These are phyloP conservation scores for Pulveroboletus ravenelii DNA, from an alignment of 768 basidiomycete species.

Conservation along the genomic window DNA sequence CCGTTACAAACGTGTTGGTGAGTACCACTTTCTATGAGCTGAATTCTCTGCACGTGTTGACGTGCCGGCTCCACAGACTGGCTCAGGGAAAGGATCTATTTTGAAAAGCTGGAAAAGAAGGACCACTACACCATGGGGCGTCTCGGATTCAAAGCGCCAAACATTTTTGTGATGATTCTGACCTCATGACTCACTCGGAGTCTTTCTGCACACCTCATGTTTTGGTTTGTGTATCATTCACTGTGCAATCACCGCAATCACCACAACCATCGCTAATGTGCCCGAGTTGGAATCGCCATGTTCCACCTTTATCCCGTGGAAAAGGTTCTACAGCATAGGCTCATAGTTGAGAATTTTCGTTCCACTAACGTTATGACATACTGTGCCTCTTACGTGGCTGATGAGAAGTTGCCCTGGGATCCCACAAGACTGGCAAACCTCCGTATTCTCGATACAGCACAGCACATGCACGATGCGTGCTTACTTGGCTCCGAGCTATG, in stretches of 20 bases:
- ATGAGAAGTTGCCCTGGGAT: not conserved
- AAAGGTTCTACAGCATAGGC: not conserved
- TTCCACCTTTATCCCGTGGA: too few species aligned
- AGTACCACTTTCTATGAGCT: constrained; percentile 22
- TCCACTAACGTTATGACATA: not conserved
- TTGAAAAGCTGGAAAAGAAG: constrained; percentile 58
- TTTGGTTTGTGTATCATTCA: constrained; percentile 8
- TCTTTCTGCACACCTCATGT: not conserved
- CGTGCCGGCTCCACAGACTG: constrained; percentile 47
- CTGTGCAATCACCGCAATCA: not conserved
- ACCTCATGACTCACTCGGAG: constrained; percentile 33
- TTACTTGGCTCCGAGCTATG: too few species aligned
- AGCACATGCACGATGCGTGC: too few species aligned
- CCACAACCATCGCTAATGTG: not conserved
- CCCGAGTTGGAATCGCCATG: not conserved
- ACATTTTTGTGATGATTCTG: constrained; percentile 71
- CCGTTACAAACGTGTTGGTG: constrained; percentile 60
- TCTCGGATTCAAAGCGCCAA: constrained; percentile 74
- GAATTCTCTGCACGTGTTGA: not conserved
- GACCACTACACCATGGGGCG: constrained; percentile 55
- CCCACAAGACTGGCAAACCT: too few species aligned
- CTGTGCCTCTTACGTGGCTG: not conserved
- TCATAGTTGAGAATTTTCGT: not conserved
- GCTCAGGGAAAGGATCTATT: constrained; percentile 68
- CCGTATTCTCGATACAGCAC: too few species aligned